Evolutionary conservation across 2,329 filamentous ascomycete species (phyloP).

Genomic region (Ascochyta viciae-villosae): DNA sequence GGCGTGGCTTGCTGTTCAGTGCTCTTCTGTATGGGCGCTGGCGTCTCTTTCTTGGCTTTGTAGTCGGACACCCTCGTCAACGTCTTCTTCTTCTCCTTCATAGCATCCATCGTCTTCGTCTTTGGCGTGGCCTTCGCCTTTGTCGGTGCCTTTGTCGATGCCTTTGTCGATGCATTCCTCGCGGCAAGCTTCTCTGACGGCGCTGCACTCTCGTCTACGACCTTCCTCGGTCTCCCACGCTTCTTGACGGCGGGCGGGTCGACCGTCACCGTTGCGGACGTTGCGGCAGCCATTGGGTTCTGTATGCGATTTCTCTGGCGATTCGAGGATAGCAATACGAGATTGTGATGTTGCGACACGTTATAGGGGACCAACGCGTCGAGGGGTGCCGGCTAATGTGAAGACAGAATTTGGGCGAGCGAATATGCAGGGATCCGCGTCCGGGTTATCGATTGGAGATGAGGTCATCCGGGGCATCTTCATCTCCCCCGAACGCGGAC

Average conservation of each 20-base stretch:
- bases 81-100: slow-evolving; percentile 24
- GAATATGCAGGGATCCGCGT: slow-evolving; percentile 13
- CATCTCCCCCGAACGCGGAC: slow-evolving; percentile 11
- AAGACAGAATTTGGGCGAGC: slow-evolving; percentile 23
- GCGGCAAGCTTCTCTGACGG: slow-evolving; percentile 27
- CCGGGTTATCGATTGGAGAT: background rate
- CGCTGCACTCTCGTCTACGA: slow-evolving; percentile 28
- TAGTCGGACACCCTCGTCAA: slow-evolving; percentile 17
- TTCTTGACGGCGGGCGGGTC: slow-evolving; percentile 33
- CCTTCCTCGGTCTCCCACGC: slow-evolving; percentile 45
- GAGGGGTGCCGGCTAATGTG: slow-evolving; percentile 22
- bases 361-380: slow-evolving; percentile 23
- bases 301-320: background rate
- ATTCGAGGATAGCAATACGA: background rate
- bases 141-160: slow-evolving; percentile 26
- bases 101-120: slow-evolving; percentile 21
- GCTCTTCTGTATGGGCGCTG: slow-evolving; percentile 16
- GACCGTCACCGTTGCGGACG: slow-evolving; percentile 18
- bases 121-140: slow-evolving; percentile 25
- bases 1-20: slow-evolving; percentile 29
- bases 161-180: slow-evolving; percentile 36
- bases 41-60: slow-evolving; percentile 19
- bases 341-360: slow-evolving; percentile 16
- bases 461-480: slow-evolving; percentile 12
- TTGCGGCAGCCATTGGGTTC: slow-evolving; percentile 13